Percentiles rank a stretch among this genome's conserved stretches.
These are phyloP conservation scores for Alternaria hordeiaustralica DNA, from an alignment of 2,329 filamentous ascomycete species.

Conservation along the genomic window DNA sequence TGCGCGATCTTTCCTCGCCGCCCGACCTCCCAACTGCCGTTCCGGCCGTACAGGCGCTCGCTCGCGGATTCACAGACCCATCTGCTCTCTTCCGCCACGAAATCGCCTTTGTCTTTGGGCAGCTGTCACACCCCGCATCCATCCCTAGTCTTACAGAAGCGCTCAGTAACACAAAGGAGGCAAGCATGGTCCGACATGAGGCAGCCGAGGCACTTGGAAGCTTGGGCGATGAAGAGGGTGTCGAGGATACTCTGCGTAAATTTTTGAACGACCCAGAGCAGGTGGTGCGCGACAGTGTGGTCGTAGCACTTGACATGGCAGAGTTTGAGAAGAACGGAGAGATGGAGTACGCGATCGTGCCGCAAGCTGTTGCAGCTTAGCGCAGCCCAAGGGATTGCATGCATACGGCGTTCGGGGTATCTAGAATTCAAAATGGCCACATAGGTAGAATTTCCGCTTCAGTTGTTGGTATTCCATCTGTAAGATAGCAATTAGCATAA, in stretches of 20 bases:
- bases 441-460: constrained; percentile 48
- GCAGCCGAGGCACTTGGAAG: constrained; percentile 95
- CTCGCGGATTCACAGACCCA: constrained; percentile 81
- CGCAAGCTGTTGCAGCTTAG: constrained; percentile 51
- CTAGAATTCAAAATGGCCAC: constrained; percentile 15
- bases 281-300: constrained; percentile 91
- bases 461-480: constrained; percentile 68
- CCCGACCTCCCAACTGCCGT: constrained; percentile 88
- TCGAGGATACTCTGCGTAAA: constrained; percentile 80
- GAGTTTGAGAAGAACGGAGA: constrained; percentile 92
- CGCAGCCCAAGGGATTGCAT: constrained; percentile 22
- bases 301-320: constrained; percentile 97
- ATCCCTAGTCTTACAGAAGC: constrained; percentile 85
- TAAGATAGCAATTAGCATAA: constrained; percentile 29
- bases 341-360: constrained; percentile 90
- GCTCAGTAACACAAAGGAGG: constrained; percentile 79
- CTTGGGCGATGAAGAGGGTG: constrained; percentile 89
- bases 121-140: constrained; percentile 93
- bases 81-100: constrained; percentile 97
- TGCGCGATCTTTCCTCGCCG: constrained; percentile 92
- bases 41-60: constrained; percentile 84
- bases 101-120: constrained; percentile 97
- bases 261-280: constrained; percentile 91
- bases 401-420: constrained; percentile 31
- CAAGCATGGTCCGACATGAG: constrained; percentile 96